phyloP scores from a whole-genome alignment of 495 filamentous ascomycete genomes.

The Penicillium taxi region DNA sequence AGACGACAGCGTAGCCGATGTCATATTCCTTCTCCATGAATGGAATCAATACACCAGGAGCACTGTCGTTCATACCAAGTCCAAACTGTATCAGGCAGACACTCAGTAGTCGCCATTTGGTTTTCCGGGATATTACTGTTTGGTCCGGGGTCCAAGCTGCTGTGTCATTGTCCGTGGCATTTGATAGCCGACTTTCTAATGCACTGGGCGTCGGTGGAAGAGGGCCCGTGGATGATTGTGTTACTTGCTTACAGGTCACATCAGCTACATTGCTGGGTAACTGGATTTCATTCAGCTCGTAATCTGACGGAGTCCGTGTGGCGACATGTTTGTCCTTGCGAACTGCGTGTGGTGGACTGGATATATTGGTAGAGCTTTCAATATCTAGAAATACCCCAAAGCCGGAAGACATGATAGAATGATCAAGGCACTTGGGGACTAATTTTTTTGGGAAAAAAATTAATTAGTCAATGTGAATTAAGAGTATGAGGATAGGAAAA shows the following conservation, averaged over 20 bases:
- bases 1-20: slow-evolving; percentile 67
- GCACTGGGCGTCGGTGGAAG: slow-evolving; percentile 32
- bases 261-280: slow-evolving; percentile 13
- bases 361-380: slow-evolving; percentile 21
- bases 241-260: slow-evolving; percentile 5
- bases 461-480: too few relatives aligned
- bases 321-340: slow-evolving; percentile 25
- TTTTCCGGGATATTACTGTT: slow-evolving; percentile 44
- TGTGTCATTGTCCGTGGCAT: slow-evolving; percentile 31
- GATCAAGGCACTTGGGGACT: too few relatives aligned
- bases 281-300: slow-evolving; percentile 30
- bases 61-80: slow-evolving; percentile 54
- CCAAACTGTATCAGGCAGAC: slow-evolving; percentile 41
- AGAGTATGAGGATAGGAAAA: too few relatives aligned
- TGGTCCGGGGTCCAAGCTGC: slow-evolving; percentile 47
- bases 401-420: slow-evolving; percentile 24
- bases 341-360: slow-evolving; percentile 25
- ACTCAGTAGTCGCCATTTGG: slow-evolving; percentile 29
- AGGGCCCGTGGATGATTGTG: neutral
- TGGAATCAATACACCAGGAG: slow-evolving; percentile 66
- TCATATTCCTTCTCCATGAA: slow-evolving; percentile 64
- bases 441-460: too few relatives aligned
- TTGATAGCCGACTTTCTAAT: slow-evolving; percentile 47
- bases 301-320: slow-evolving; percentile 17
- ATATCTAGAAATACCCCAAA: slow-evolving; percentile 29